These are phyloP conservation scores for Apostasia shenzhenica DNA, from an alignment of 106 monocot species.

Conservation along the genomic window DNA sequence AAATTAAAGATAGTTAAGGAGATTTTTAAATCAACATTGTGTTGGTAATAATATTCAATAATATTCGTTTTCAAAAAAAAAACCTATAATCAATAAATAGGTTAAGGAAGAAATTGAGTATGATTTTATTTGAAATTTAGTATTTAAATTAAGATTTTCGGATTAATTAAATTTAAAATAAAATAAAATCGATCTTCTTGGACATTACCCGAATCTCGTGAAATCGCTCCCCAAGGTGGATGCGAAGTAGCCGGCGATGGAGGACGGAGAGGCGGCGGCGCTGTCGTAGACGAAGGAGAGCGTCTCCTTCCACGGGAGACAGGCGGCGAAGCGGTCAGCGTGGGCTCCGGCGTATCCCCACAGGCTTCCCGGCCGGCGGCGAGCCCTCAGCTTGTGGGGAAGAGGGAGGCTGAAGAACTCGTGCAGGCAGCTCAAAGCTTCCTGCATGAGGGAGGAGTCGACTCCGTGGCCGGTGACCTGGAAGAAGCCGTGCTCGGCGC, in stretches of 20 bases:
- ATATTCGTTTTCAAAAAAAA: too few species aligned
- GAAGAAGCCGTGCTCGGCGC: slow-evolving; percentile 51
- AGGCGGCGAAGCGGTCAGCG: slow-evolving; percentile 53
- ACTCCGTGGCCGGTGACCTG: slow-evolving; percentile 58
- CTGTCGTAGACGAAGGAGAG: slow-evolving; percentile 49
- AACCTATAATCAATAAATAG: too few species aligned
- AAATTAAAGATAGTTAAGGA: too few species aligned
- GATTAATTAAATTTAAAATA: too few species aligned
- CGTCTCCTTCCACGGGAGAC: slow-evolving; percentile 84
- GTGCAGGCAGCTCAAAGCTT: slow-evolving; percentile 25
- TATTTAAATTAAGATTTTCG: too few species aligned
- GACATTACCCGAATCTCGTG: slow-evolving; percentile 40
- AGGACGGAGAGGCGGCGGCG: not conserved
- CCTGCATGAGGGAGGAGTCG: slow-evolving; percentile 3
- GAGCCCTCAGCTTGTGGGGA: slow-evolving; percentile 32
- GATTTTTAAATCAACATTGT: too few species aligned
- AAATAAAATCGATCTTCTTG: too few species aligned
- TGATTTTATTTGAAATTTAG: too few species aligned
- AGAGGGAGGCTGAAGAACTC: slow-evolving; percentile 53
- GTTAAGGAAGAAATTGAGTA: too few species aligned
- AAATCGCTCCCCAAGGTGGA: slow-evolving; percentile 37
- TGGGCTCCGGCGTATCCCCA: slow-evolving; percentile 76
- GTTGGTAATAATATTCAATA: too few species aligned
- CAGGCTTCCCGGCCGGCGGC: slow-evolving; percentile 42
- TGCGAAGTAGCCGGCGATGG: slow-evolving; percentile 46